A percentile compares a stretch with the other conserved stretches of the same genome.
These are phyloP conservation scores for Leishmania martiniquensis DNA, from an alignment of 208 protist species.

Conservation along the genomic window DNA sequence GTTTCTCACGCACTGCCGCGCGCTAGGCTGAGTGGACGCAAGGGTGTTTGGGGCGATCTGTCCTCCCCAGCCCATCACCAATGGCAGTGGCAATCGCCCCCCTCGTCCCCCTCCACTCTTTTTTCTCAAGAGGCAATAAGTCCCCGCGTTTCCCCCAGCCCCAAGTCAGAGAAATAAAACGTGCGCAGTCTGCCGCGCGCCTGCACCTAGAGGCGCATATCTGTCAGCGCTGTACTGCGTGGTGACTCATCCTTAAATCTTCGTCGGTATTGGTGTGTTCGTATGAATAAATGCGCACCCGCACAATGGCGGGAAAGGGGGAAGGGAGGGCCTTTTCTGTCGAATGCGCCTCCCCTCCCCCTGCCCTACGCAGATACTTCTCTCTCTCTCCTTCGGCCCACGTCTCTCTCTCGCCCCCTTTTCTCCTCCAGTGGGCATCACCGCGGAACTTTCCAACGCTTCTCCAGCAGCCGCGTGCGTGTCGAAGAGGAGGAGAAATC, in stretches of 20 bases:
- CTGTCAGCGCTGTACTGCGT: neutral
- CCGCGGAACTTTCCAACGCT: neutral
- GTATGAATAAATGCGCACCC: neutral
- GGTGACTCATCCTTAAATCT: neutral
- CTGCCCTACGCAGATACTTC: neutral
- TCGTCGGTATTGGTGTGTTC: neutral
- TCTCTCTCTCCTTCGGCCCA: neutral
- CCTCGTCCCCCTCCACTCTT: too few species aligned
- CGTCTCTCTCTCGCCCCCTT: neutral
- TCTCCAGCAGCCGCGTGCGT: neutral
- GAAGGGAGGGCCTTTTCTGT: neutral
- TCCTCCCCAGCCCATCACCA: neutral
- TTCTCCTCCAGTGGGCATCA: neutral
- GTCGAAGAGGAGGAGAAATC: neutral
- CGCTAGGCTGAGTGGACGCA: constrained; percentile 1
- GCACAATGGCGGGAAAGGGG: too few species aligned
- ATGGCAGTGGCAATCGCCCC: neutral
- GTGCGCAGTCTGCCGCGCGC: neutral
- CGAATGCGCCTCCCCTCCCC: neutral
- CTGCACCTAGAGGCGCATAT: neutral
- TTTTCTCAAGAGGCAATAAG: neutral
- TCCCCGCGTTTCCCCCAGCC: too few species aligned
- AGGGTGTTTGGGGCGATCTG: constrained; percentile 4
- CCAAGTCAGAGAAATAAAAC: neutral
- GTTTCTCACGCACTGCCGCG: constrained; percentile 1